Evolutionary conservation across 345 rosid species (phyloP).

Genomic region (Eutrema japonicum): DNA sequence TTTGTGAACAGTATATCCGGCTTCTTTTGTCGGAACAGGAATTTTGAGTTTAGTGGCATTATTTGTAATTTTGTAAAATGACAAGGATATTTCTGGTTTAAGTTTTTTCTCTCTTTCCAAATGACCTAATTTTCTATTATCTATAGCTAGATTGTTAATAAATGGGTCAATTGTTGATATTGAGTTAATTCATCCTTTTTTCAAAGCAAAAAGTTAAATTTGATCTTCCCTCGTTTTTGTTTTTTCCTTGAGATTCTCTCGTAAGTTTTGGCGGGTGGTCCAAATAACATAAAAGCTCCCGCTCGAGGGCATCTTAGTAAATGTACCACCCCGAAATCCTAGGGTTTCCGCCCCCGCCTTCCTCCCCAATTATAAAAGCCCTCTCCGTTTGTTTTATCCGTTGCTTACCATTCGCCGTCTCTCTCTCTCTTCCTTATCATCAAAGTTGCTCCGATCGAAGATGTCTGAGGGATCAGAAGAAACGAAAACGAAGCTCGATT

Average conservation of each 20-base stretch:
- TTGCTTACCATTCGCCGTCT: constrained; percentile 24
- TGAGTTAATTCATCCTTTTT: no score
- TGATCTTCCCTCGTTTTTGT: not conserved
- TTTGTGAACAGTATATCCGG: no score
- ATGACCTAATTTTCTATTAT: no score
- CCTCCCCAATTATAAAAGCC: constrained; percentile 39
- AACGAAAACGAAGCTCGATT: constrained; percentile 32
- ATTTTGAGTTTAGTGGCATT: no score
- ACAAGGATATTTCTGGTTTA: no score
- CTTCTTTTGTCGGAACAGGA: no score
- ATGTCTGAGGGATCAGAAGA: constrained; percentile 53
- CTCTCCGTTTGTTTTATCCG: constrained; percentile 34
- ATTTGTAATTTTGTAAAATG: no score
- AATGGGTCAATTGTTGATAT: no score
- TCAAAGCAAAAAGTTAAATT: not conserved
- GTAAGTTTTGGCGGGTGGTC: constrained; percentile 49
- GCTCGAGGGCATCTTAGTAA: constrained; percentile 37
- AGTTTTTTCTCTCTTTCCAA: no score
- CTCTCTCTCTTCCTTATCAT: constrained; percentile 22
- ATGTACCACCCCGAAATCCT: constrained; percentile 2
- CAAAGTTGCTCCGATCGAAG: constrained; percentile 4
- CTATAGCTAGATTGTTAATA: no score
- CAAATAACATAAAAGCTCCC: constrained; percentile 10
- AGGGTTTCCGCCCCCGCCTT: constrained; percentile 56
- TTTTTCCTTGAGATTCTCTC: not conserved